phyloP scores from a whole-genome alignment of 441 rosid genomes.

The Monsonia emarginata region DNA sequence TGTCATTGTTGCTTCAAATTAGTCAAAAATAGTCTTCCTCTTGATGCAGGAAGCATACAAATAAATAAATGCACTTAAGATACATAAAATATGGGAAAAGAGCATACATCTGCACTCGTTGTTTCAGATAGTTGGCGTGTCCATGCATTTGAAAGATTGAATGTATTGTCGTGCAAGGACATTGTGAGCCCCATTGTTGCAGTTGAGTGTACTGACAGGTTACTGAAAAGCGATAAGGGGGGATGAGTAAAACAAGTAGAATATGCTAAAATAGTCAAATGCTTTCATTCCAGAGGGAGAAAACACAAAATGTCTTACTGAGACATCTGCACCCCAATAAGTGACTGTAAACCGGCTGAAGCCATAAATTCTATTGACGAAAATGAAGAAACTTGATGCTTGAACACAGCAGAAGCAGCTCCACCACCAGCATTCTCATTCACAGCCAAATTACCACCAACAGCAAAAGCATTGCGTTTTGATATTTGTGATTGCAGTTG shows the following conservation, averaged over 20 bases:
- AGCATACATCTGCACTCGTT: conserved; percentile 69
- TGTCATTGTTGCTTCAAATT: conserved; percentile 1
- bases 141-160: conserved; percentile 84
- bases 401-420: conserved; percentile 54
- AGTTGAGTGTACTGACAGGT: conserved; percentile 68
- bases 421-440: conserved; percentile 59
- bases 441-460: conserved; percentile 73
- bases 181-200: conserved; percentile 59
- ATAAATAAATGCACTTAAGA: not conserved
- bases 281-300: conserved; percentile 5
- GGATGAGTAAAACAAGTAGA: conserved; percentile 9
- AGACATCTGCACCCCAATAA: conserved; percentile 66
- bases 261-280: not conserved
- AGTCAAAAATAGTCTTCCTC: not conserved
- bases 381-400: conserved; percentile 61
- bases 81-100: conserved; percentile 1
- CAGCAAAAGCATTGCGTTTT: conserved; percentile 44
- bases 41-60: not conserved
- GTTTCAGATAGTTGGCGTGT: conserved; percentile 85
- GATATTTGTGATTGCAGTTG: conserved; percentile 73
- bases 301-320: conserved; percentile 48
- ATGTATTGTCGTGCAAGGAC: conserved; percentile 75
- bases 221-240: conserved; percentile 35
- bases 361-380: conserved; percentile 71
- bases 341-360: conserved; percentile 62